Percentiles rank a stretch among this genome's conserved stretches.
These are phyloP conservation scores for Candida silvatica DNA, from an alignment of 805 yeast genomes.

Conservation along the genomic window DNA sequence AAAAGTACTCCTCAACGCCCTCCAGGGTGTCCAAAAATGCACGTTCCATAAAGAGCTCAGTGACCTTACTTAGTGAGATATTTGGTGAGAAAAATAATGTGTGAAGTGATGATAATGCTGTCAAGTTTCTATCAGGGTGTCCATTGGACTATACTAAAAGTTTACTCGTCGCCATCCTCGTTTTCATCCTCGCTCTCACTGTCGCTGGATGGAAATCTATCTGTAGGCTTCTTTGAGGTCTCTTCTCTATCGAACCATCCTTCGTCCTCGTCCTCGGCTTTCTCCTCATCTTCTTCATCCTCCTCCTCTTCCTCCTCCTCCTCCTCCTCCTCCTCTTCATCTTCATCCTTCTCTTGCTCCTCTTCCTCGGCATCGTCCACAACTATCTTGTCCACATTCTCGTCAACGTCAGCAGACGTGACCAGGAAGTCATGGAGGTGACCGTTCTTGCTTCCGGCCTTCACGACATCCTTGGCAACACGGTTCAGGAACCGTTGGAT, in stretches of 20 bases:
- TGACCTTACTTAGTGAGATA: too few relatives aligned
- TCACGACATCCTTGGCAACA: conserved; percentile 65
- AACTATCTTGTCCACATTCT: conserved; percentile 16
- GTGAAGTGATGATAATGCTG: too few relatives aligned
- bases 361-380: conserved; percentile 18
- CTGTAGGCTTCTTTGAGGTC: conserved; percentile 20
- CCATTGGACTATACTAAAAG: too few relatives aligned
- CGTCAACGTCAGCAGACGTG: conserved; percentile 9
- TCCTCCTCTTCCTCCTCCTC: conserved; percentile 22
- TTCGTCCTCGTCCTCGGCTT: conserved; percentile 24
- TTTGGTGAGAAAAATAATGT: too few relatives aligned
- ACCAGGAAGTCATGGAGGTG: conserved; percentile 46
- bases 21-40: background rate
- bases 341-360: conserved; percentile 20
- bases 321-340: conserved; percentile 18
- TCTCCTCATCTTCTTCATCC: conserved; percentile 23
- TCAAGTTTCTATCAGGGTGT: too few relatives aligned
- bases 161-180: too few relatives aligned
- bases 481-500: conserved; percentile 69
- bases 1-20: background rate
- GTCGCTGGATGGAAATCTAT: too few relatives aligned
- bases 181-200: too few relatives aligned
- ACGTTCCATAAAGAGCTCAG: too few relatives aligned
- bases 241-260: conserved; percentile 27
- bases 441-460: conserved; percentile 42